These are phyloP conservation scores for Triangularia setosa DNA, from an alignment of 2,329 filamentous ascomycete species.

Conservation along the genomic window DNA sequence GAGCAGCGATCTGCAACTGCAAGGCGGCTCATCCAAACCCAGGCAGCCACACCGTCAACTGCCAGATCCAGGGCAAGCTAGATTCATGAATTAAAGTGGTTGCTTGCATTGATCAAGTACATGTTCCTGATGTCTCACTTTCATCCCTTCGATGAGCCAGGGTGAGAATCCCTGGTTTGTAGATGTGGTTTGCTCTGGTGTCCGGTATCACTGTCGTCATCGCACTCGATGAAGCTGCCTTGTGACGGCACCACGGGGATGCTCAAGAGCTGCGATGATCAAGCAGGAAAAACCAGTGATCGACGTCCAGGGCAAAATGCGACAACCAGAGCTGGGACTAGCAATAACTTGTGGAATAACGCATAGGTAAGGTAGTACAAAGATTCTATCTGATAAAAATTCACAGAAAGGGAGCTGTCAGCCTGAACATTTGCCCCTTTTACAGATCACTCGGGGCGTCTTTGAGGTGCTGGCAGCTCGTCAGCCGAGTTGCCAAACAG, in stretches of 20 bases:
- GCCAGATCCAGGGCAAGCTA: no score
- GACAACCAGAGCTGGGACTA: background rate
- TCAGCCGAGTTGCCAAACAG: background rate
- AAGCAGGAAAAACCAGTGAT: conserved; percentile 16
- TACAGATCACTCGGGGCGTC: background rate
- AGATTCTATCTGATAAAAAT: background rate
- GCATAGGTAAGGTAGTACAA: background rate
- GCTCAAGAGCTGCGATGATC: conserved; percentile 13
- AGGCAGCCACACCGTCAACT: no score
- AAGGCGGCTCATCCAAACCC: background rate
- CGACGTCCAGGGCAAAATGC: conserved; percentile 5
- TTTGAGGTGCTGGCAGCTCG: background rate
- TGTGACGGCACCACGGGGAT: background rate
- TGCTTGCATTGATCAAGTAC: background rate
- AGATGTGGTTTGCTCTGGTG: background rate
- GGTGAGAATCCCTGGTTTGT: background rate
- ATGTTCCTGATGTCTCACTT: background rate
- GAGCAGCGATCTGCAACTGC: conserved; percentile 1
- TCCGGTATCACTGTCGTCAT: conserved; percentile 7
- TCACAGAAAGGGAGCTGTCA: background rate
- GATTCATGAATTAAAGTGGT: background rate
- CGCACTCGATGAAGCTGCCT: background rate
- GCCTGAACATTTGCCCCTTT: background rate
- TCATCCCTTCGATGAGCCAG: background rate
- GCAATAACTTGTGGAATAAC: background rate